Evolutionary conservation across 78 protist genomes (phyloP).

Genomic region (Cavenderia fasciculata): DNA sequence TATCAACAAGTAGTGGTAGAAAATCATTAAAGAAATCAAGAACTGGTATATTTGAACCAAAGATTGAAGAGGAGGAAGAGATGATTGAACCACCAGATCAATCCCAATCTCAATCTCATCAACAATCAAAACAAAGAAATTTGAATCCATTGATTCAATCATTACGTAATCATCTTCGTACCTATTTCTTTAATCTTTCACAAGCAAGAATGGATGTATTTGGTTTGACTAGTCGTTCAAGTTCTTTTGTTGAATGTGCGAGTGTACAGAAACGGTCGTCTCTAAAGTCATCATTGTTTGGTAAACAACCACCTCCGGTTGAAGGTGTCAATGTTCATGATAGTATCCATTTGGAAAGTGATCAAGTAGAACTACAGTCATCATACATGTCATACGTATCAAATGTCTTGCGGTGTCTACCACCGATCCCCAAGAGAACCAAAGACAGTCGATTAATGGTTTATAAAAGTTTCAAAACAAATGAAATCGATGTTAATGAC

Average conservation of each 20-base stretch:
- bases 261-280: neutral
- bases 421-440: conserved; percentile 19
- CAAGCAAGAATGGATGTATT: conserved; percentile 71
- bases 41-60: no score
- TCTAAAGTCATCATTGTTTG: neutral
- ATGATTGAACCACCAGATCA: neutral
- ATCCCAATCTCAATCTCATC: neutral
- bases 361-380: no score
- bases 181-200: conserved; percentile 46
- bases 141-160: conserved; percentile 45
- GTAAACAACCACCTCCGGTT: neutral
- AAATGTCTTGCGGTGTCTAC: conserved; percentile 9
- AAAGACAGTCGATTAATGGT: no score
- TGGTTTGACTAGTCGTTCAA: conserved; percentile 22
- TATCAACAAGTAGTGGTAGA: no score
- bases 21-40: no score
- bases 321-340: neutral
- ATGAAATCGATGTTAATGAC: no score
- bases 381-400: no score
- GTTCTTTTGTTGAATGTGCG: conserved; percentile 50
- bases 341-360: neutral
- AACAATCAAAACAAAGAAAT: neutral
- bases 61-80: no score
- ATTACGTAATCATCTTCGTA: conserved; percentile 33
- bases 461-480: no score